phyloP scores from a whole-genome alignment of 208 protist species.

The Crithidia mellificae region DNA sequence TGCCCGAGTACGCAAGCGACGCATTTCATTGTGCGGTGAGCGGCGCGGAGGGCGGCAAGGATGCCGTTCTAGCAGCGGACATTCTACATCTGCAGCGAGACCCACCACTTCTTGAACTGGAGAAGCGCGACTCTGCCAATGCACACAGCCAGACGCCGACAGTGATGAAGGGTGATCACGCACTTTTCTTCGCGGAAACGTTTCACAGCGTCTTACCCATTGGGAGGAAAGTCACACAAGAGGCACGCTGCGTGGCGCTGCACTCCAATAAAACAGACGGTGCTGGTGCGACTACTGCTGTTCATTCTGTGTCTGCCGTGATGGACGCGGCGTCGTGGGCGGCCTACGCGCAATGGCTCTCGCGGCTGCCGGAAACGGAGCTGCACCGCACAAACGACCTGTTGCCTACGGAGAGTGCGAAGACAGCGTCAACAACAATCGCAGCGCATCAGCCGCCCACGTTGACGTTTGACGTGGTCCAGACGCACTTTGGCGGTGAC shows the following conservation, averaged over 20 bases:
- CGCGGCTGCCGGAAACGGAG: neutral
- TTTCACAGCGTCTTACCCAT: neutral
- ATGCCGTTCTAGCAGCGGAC: neutral
- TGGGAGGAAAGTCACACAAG: neutral
- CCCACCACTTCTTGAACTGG: too few relatives aligned
- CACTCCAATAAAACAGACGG: too few relatives aligned
- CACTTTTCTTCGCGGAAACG: neutral
- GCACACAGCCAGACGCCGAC: too few relatives aligned
- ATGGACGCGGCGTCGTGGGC: constrained; percentile 29
- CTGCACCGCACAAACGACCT: neutral
- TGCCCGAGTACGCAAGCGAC: constrained; percentile 23
- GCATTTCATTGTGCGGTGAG: constrained; percentile 15
- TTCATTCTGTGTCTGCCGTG: neutral
- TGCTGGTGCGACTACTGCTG: too few relatives aligned
- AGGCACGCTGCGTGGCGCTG: constrained; percentile 17
- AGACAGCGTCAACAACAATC: too few relatives aligned
- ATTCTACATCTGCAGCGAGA: constrained; percentile 11
- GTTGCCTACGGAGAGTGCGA: too few relatives aligned
- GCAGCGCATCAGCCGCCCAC: too few relatives aligned
- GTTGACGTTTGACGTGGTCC: neutral
- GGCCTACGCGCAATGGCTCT: constrained; percentile 18
- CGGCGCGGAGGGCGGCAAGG: neutral
- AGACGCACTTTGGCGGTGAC: neutral
- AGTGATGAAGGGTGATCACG: neutral
- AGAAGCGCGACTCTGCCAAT: too few relatives aligned